A percentile compares a stretch with the other conserved stretches of the same genome.
These are phyloP conservation scores for Retiboletus flavoniger DNA, from an alignment of 1,284 basidiomycete species.

Conservation along the genomic window DNA sequence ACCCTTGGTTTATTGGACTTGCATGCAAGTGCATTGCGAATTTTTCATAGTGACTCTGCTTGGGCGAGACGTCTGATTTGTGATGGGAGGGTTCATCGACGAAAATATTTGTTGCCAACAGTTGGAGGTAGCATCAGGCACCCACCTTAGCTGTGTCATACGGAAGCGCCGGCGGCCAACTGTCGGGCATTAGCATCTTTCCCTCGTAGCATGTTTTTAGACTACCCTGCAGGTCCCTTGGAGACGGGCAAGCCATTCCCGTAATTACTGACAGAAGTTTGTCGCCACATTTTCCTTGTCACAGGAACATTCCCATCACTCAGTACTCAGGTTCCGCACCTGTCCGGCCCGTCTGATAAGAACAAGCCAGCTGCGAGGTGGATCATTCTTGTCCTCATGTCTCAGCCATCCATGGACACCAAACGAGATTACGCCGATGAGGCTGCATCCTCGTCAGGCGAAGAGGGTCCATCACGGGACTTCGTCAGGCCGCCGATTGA, in stretches of 20 bases:
- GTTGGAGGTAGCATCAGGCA: conserved; percentile 6
- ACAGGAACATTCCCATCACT: conserved; percentile 7
- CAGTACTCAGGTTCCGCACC: conserved; percentile 3
- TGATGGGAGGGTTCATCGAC: neutral
- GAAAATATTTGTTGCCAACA: neutral
- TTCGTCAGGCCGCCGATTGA: conserved; percentile 51
- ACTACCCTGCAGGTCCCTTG: neutral
- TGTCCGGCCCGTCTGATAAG: conserved; percentile 22
- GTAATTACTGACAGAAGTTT: conserved; percentile 10
- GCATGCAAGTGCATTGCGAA: neutral
- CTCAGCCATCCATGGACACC: conserved; percentile 26
- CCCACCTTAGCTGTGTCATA: neutral
- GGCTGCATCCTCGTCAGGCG: neutral
- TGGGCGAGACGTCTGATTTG: neutral
- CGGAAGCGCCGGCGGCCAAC: too few species aligned
- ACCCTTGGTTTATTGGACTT: conserved; percentile 7
- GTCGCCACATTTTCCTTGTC: conserved; percentile 13
- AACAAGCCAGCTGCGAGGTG: neutral
- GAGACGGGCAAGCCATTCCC: neutral
- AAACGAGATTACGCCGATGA: conserved; percentile 24
- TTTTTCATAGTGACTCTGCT: neutral
- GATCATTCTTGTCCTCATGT: neutral
- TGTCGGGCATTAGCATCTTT: neutral
- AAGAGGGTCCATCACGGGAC: neutral
- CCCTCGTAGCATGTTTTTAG: neutral